phyloP scores from a whole-genome alignment of 2,329 filamentous ascomycete species.

The Lachnellula arida region DNA sequence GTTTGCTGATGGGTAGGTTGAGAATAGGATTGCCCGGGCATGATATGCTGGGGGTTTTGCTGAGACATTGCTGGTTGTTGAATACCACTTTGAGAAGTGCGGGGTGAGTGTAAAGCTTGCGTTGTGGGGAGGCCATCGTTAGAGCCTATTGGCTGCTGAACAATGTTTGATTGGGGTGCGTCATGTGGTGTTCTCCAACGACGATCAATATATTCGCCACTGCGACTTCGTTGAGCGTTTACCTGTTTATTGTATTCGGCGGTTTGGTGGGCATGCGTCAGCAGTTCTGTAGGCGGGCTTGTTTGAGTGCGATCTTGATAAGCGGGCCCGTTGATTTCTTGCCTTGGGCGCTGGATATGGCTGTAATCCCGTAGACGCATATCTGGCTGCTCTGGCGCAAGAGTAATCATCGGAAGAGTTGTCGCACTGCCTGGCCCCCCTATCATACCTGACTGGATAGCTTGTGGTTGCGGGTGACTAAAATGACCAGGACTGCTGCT shows the following conservation, averaged over 20 bases:
- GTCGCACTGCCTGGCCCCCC: constrained; percentile 60
- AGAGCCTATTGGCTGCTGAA: constrained; percentile 34
- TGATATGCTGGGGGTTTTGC: constrained; percentile 39
- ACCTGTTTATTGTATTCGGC: constrained; percentile 87
- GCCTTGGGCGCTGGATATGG: constrained; percentile 76
- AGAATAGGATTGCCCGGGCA: constrained; percentile 56
- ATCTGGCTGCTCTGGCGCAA: constrained; percentile 72
- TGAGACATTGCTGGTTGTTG: constrained; percentile 47
- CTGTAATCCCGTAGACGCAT: constrained; percentile 76
- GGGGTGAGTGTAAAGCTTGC: constrained; percentile 54
- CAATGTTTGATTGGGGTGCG: constrained; percentile 51
- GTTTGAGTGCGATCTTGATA: constrained; percentile 85
- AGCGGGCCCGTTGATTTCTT: constrained; percentile 80
- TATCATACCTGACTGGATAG: constrained; percentile 69
- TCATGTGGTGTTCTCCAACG: constrained; percentile 84
- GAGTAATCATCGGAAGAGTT: constrained; percentile 79
- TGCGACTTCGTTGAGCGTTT: constrained; percentile 72
- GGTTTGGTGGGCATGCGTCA: constrained; percentile 81
- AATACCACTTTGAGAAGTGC: constrained; percentile 49
- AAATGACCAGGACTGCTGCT: constrained; percentile 66
- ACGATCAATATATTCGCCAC: constrained; percentile 73
- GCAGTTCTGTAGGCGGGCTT: constrained; percentile 70
- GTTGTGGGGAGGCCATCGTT: constrained; percentile 44
- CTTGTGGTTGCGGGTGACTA: constrained; percentile 60
- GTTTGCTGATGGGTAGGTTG: constrained; percentile 69